Evolutionary conservation across 2,329 filamentous ascomycete genomes (phyloP).

Genomic region (Aureobasidium pullulans): DNA sequence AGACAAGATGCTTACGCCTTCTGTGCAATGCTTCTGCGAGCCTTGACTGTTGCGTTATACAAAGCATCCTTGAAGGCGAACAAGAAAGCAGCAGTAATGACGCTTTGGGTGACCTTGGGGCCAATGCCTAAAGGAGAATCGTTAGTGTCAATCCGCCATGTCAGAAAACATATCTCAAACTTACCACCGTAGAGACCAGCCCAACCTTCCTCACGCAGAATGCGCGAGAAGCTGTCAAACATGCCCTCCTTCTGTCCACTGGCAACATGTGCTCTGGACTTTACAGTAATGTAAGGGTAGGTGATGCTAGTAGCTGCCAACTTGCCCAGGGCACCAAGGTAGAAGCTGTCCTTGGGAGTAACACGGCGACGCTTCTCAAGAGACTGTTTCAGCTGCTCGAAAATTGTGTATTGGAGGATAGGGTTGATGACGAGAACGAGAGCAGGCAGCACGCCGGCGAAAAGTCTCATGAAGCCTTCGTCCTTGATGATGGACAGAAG

Average conservation of each 20-base stretch:
- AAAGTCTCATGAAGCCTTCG: slow-evolving; percentile 78
- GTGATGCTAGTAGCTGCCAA: slow-evolving; percentile 88
- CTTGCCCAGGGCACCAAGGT: slow-evolving; percentile 88
- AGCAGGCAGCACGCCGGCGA: slow-evolving; percentile 86
- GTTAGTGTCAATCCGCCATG: slow-evolving; percentile 11
- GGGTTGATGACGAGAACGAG: slow-evolving; percentile 95
- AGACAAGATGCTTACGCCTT: not conserved
- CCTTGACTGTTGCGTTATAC: slow-evolving; percentile 70
- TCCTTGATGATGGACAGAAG: slow-evolving; percentile 71
- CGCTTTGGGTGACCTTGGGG: slow-evolving; percentile 94
- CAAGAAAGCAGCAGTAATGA: slow-evolving; percentile 88
- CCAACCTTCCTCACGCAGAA: slow-evolving; percentile 86
- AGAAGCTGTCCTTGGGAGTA: slow-evolving; percentile 80
- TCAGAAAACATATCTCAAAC: slow-evolving; percentile 23
- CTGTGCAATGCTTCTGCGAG: slow-evolving; percentile 37
- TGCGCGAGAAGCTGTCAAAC: slow-evolving; percentile 66
- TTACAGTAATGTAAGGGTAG: slow-evolving; percentile 98
- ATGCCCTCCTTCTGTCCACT: slow-evolving; percentile 70
- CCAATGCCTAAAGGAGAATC: slow-evolving; percentile 61
- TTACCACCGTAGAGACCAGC: slow-evolving; percentile 84
- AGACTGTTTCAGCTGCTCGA: slow-evolving; percentile 93
- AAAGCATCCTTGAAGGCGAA: slow-evolving; percentile 98
- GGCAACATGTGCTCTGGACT: slow-evolving; percentile 94
- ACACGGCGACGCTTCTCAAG: slow-evolving; percentile 71
- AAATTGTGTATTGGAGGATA: slow-evolving; percentile 96